phyloP scores from a whole-genome alignment of 2,329 filamentous ascomycete genomes.

The Fusarium fujikuroi region DNA sequence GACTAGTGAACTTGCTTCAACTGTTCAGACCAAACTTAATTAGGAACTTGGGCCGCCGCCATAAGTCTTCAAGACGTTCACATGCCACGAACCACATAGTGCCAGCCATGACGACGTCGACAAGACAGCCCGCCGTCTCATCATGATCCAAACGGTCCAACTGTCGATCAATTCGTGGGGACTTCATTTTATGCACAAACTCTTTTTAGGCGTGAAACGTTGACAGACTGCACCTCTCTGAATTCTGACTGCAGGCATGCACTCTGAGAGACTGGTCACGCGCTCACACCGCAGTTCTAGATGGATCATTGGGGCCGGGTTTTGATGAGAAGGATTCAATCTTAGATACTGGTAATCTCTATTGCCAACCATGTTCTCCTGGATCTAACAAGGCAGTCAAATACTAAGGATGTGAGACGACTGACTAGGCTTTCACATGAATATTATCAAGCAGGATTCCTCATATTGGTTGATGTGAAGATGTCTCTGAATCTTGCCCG shows the following conservation, averaged over 20 bases:
- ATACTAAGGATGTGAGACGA: background rate
- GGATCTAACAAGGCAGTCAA: background rate
- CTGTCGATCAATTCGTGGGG: conserved; percentile 23
- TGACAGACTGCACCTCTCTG: background rate
- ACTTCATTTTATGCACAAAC: conserved; percentile 20
- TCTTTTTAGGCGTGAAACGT: conserved; percentile 6
- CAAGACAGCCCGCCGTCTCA: background rate
- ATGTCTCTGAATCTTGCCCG: background rate
- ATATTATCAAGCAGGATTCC: background rate
- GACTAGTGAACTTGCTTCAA: conserved; percentile 6
- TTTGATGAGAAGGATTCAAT: conserved; percentile 3
- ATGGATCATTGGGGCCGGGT: background rate
- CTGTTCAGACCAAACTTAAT: conserved; percentile 30
- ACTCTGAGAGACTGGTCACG: conserved; percentile 15
- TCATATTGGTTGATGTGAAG: background rate
- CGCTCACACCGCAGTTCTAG: conserved; percentile 22
- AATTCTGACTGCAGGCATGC: conserved; percentile 25
- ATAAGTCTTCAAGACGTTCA: conserved; percentile 24
- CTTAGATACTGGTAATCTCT: conserved; percentile 2
- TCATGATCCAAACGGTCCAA: background rate
- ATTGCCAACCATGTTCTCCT: background rate
- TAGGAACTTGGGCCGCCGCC: conserved; percentile 34
- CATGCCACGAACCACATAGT: conserved; percentile 24
- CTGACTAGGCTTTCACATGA: background rate
- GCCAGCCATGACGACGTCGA: background rate